Conservation (phyloP, 1,284 basidiomycete species). For the Pascua sp. region DNA sequence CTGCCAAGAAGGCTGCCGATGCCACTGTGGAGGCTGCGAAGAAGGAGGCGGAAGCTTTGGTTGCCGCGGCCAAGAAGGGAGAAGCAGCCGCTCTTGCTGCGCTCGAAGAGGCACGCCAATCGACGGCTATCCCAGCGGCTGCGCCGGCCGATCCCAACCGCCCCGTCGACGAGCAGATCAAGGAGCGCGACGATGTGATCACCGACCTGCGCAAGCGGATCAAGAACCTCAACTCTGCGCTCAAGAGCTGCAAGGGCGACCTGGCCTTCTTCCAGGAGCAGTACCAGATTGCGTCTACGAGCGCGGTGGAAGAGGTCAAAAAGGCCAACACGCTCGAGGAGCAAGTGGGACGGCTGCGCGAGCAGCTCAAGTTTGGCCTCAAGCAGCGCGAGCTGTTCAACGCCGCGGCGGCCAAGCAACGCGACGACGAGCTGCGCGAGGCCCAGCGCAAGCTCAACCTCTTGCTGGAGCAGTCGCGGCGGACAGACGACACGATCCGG, state of each 20-base stretch:
- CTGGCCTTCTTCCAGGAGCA: slow-evolving; percentile 26
- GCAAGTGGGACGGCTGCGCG: slow-evolving; percentile 21
- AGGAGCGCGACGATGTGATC: slow-evolving; percentile 11
- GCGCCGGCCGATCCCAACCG: not conserved
- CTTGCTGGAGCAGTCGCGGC: slow-evolving; percentile 35
- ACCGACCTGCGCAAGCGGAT: slow-evolving; percentile 7
- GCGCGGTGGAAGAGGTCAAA: slow-evolving; percentile 28
- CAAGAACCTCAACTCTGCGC: slow-evolving; percentile 3
- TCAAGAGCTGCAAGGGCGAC: slow-evolving; percentile 12
- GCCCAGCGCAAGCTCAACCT: slow-evolving; percentile 24
- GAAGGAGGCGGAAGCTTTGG: no score
- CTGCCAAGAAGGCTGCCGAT: not conserved
- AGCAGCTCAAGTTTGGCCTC: slow-evolving; percentile 35
- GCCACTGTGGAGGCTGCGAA: no score
- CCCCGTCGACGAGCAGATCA: slow-evolving; percentile 2
- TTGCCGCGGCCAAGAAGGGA: not conserved
- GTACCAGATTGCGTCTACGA: slow-evolving; percentile 29
- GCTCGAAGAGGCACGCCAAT: not conserved
- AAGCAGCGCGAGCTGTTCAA: slow-evolving; percentile 35
- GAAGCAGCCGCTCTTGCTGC: no score
- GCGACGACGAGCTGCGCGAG: slow-evolving; percentile 9
- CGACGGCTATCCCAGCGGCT: not conserved
- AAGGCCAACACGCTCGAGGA: slow-evolving; percentile 17
- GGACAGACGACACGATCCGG: slow-evolving; percentile 40
- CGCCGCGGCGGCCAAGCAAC: slow-evolving; percentile 14